A percentile compares a stretch with the other conserved stretches of the same genome.
phyloP scores from a whole-genome alignment of 495 filamentous ascomycete species.

The Haplographium delicatum region DNA sequence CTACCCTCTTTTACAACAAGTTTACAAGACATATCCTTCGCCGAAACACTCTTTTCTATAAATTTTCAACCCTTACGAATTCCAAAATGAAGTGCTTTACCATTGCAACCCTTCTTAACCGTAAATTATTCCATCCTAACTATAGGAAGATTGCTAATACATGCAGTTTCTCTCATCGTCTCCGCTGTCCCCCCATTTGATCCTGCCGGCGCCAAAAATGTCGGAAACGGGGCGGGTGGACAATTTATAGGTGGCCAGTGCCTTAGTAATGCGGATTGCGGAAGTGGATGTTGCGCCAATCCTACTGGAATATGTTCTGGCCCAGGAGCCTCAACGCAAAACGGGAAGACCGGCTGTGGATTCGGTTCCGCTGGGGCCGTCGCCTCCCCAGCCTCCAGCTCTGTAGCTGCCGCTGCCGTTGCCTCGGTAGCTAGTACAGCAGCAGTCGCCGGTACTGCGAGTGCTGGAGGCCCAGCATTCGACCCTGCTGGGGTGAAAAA shows the following conservation, averaged over 20 bases:
- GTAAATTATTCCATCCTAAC: slow-evolving; percentile 8
- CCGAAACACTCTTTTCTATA: neutral
- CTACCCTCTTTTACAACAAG: no score
- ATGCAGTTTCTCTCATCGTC: slow-evolving; percentile 5
- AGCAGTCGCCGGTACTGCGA: neutral
- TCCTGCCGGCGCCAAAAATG: slow-evolving; percentile 30
- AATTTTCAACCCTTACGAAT: neutral
- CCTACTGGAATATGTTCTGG: slow-evolving; percentile 35
- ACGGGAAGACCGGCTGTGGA: slow-evolving; percentile 43
- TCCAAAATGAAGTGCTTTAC: slow-evolving; percentile 18
- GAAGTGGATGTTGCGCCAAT: slow-evolving; percentile 29
- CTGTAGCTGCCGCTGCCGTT: neutral
- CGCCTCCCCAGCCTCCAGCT: neutral
- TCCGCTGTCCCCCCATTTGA: slow-evolving; percentile 20
- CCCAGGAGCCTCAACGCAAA: slow-evolving; percentile 32
- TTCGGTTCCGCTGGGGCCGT: slow-evolving; percentile 25
- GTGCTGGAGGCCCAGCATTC: slow-evolving; percentile 7
- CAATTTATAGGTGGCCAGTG: slow-evolving; percentile 38
- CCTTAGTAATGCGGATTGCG: slow-evolving; percentile 31
- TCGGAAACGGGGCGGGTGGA: slow-evolving; percentile 29
- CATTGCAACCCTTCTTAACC: slow-evolving; percentile 10
- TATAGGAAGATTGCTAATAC: neutral
- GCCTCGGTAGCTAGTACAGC: neutral
- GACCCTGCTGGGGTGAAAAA: slow-evolving; percentile 33
- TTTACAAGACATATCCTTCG: no score